Percentiles rank a stretch among this genome's conserved stretches.
phyloP scores from a whole-genome alignment of 495 filamentous ascomycete genomes.

The Beverwykella pulmonaria region DNA sequence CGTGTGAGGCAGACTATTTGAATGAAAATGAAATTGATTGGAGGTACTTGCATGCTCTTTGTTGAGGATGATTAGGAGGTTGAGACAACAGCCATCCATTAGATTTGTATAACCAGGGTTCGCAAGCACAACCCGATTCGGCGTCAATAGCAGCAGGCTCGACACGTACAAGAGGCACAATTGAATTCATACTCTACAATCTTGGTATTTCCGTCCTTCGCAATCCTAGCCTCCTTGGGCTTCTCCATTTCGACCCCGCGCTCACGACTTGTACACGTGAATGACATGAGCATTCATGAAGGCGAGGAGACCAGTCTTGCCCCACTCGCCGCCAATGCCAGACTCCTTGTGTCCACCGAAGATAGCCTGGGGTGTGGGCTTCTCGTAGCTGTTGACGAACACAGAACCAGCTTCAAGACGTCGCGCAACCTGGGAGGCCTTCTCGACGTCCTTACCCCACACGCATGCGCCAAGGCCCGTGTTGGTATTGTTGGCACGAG shows the following conservation, averaged over 20 bases:
- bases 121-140: too few species aligned
- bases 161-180: too few species aligned
- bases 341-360: slow-evolving; percentile 69
- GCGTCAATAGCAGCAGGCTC: too few species aligned
- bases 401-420: slow-evolving; percentile 55
- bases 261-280: slow-evolving; percentile 45
- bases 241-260: background rate
- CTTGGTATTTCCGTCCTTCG: background rate
- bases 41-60: too few species aligned
- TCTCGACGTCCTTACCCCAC: slow-evolving; percentile 52
- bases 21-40: too few species aligned
- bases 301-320: slow-evolving; percentile 57
- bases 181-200: background rate
- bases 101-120: too few species aligned
- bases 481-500: slow-evolving; percentile 52
- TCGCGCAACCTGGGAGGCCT: slow-evolving; percentile 49
- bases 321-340: slow-evolving; percentile 62
- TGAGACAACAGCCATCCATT: too few species aligned
- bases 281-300: slow-evolving; percentile 61
- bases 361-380: slow-evolving; percentile 55
- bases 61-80: too few species aligned
- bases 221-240: background rate
- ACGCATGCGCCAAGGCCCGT: slow-evolving; percentile 56
- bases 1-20: too few species aligned
- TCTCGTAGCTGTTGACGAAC: slow-evolving; percentile 49